Base-by-base conservation (phyloP, 2,329 filamentous ascomycete genomes). In the Aureobasidium sp. region DNA sequence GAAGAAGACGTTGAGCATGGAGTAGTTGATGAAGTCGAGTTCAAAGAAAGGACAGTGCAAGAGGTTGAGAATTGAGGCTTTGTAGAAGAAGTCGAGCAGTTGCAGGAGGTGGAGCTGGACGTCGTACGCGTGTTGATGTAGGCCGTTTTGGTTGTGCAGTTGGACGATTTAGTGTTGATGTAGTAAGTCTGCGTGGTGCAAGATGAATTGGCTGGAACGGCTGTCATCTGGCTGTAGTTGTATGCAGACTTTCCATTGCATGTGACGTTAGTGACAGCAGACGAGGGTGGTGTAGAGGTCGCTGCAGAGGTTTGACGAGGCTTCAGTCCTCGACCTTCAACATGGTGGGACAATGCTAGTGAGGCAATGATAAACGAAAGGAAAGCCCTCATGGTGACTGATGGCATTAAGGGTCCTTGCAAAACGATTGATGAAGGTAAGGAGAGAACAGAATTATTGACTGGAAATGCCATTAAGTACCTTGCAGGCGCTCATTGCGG, bases 151-250 rank as follows among this genome's bases (percentile, higher is more conserved):
- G 56, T 48, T n/a, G 56, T 59, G 44, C 56, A 48, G 22, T n/a
- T 39, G 22, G 56, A 20, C 7, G 45, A 48, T 29, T 29, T 39
- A 9, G 56, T 59, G 56, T 59, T 48, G 56, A 60, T 34, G 36
- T 49, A 60, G 36, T 29, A 60, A 15, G 57, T 60, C 25, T 60
- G 57, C 12, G 57, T 60, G 37, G 57, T 60, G 45, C 57, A 60
- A n/a, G 57, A 60, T 34, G 57, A 25, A 34, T 51, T 51, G 34
- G 44, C 42, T 20, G 56, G 44, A 22, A 49, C n/a, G 11, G 57
- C 31, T 5, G 25, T 42, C 45, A 51, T 22, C 57, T n/a, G 15
- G 25, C 31, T 25, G 39, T 60, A 60, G 25, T 60, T 49, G 36
- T 49, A 51, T 6, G 57, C 57, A 51, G 57, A 49, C 29, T 60